Evolutionary conservation across 148 eudicot species (phyloP).

Genomic region (Hydrangea macrophylla): DNA sequence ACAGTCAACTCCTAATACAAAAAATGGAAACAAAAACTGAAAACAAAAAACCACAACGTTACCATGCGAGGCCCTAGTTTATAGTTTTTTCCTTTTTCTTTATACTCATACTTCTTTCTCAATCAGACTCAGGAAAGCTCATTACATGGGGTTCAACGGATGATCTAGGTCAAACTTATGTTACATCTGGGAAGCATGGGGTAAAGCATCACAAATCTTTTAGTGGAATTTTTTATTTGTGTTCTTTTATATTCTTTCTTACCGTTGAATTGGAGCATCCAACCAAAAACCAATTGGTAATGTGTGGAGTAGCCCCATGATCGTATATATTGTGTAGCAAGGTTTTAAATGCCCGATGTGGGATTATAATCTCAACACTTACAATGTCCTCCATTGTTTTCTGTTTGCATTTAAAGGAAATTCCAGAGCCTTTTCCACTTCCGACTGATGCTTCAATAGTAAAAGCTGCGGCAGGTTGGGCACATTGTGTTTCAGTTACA

Average conservation of each 20-base stretch:
- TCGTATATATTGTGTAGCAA: no score
- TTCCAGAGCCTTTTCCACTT: conserved; percentile 91
- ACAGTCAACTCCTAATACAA: no score
- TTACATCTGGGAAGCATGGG: conserved; percentile 96
- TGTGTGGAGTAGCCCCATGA: no score
- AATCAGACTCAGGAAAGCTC: conserved; percentile 76
- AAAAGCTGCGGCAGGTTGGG: conserved; percentile 97
- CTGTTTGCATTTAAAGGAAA: conserved; percentile 58
- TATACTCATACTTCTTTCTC: not conserved
- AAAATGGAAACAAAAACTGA: no score
- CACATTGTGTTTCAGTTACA: conserved; percentile 90
- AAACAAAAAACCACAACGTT: no score
- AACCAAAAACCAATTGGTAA: no score
- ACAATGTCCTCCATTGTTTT: conserved; percentile 22
- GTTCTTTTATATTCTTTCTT: not conserved
- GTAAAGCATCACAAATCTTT: conserved; percentile 38
- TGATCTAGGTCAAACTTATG: conserved; percentile 96
- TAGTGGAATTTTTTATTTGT: not conserved
- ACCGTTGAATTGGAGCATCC: no score
- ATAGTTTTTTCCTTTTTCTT: not conserved
- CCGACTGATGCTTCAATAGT: conserved; percentile 62
- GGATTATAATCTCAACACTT: no score
- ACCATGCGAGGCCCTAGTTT: no score
- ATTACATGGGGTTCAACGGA: conserved; percentile 99
- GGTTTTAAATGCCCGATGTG: no score